Base-by-base conservation (phyloP, 2,329 filamentous ascomycete species). In the Helotiales sp. region DNA sequence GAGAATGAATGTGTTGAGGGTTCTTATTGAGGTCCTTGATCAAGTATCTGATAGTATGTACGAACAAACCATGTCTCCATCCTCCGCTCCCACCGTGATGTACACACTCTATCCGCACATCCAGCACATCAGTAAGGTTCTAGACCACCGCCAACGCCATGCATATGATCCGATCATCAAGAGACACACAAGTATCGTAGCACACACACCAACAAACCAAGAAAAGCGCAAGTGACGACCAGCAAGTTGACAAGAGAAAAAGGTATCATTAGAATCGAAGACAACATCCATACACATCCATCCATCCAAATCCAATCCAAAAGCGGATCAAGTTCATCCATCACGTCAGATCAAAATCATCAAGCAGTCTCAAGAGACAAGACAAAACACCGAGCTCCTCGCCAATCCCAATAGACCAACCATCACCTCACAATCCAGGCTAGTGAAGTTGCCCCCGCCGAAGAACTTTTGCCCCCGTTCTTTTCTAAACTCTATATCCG, bases 241-340 rank as follows among this genome's bases (percentile, higher is more conserved):
- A 22, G 52, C 52, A 50, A 28, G 13, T 57, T 24, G 24, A 65
- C 8, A 61, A 20, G 7, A 61, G 22, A 69, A 61, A 68, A 40
- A 62, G 66, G 66, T 68, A 68, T 68, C 66, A 68, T 65, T 67
- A 68, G 66, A 68, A 68, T 47, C 28, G 65, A 67, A 37, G 30
- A 57, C 54, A 26, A 55, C 59, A 45, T 37, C 50, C 47, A 64
- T 45, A 55, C 49, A 45, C 49, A 67, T 40, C 37, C n/a, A n/a
- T 47, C 45, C 61, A 43, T 34, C 37, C 45, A 52, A n/a, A 54
- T 59, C 26, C 28, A 11, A 43, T 64, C 61, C 57, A 52, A 49
- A 47, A 60, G 26, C 61, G 30, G 43, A 63, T 11, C 26, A 22
- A 47, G 20, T 34, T 37, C 30, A 34, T 26, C 24, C 58, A 47